Percentiles rank a stretch among this genome's conserved stretches.
Conservation (phyloP, 306 rosid genomes). For the Erythrophleum fordii region DNA sequence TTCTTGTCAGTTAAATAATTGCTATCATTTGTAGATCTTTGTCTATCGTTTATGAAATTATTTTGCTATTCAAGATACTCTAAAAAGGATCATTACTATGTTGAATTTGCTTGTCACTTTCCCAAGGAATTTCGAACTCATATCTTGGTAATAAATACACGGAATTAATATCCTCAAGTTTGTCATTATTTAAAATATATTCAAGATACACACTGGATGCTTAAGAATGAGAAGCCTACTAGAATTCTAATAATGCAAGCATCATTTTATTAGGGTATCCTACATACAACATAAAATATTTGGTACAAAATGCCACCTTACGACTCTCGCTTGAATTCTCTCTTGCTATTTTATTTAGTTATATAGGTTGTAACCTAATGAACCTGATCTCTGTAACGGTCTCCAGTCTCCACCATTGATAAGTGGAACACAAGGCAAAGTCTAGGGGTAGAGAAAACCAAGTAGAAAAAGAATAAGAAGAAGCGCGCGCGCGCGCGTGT, state of each 20-base stretch:
- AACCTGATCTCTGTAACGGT: too few species aligned
- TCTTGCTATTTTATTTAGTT: not conserved
- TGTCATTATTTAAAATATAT: too few species aligned
- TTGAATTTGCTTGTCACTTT: not conserved
- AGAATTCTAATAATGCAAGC: too few species aligned
- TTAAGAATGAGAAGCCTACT: not conserved
- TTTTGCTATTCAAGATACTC: not conserved
- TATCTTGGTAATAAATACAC: not conserved
- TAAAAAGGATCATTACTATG: not conserved
- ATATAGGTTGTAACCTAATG: not conserved
- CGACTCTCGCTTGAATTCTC: not conserved
- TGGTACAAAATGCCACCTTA: not conserved
- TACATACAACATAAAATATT: not conserved
- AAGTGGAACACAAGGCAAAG: not conserved
- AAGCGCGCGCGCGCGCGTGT: too few species aligned
- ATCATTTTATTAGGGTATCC: too few species aligned
- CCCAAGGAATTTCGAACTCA: not conserved
- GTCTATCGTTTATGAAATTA: not conserved
- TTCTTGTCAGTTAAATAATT: not conserved
- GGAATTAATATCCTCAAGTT: not conserved
- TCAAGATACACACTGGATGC: not conserved
- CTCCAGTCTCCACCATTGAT: not conserved
- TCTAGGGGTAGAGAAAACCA: not conserved
- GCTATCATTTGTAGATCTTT: not conserved
- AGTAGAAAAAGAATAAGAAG: not conserved